These are phyloP conservation scores for Saccharomycodes ludwigii DNA, from an alignment of 805 yeast genomes.

Conservation along the genomic window DNA sequence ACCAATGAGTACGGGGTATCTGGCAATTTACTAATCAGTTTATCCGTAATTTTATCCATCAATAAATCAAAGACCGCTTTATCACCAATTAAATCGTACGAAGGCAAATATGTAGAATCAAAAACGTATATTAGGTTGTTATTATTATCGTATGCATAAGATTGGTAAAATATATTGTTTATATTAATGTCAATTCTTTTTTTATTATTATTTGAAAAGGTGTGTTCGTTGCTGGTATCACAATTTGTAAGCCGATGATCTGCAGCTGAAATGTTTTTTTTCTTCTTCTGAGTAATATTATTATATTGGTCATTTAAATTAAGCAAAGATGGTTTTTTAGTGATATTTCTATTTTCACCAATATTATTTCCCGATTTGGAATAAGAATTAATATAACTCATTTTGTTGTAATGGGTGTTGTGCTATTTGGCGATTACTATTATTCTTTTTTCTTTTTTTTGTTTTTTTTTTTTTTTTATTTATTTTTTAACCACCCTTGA, in stretches of 20 bases:
- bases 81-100: conserved; percentile 32
- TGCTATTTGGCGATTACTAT: too few species aligned
- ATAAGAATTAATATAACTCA: too few species aligned
- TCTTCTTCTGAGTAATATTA: too few species aligned
- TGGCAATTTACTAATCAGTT: conserved; percentile 48
- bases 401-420: too few species aligned
- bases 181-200: conserved; percentile 20
- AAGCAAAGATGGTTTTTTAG: too few species aligned
- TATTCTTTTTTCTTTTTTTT: too few species aligned
- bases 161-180: conserved; percentile 39
- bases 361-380: too few species aligned
- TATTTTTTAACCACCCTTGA: too few species aligned
- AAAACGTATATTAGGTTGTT: conserved; percentile 69
- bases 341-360: too few species aligned
- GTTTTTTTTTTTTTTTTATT: too few species aligned
- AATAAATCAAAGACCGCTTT: conserved; percentile 26
- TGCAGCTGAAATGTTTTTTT: conserved; percentile 1
- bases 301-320: too few species aligned
- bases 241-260: conserved; percentile 8
- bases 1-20: conserved; percentile 49
- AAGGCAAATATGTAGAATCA: conserved; percentile 72
- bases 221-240: conserved; percentile 13
- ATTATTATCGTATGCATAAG: conserved; percentile 54
- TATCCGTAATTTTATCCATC: conserved; percentile 42
- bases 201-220: conserved; percentile 10